Base-by-base conservation (phyloP, 768 basidiomycete genomes). In the Rickenella mellea region DNA sequence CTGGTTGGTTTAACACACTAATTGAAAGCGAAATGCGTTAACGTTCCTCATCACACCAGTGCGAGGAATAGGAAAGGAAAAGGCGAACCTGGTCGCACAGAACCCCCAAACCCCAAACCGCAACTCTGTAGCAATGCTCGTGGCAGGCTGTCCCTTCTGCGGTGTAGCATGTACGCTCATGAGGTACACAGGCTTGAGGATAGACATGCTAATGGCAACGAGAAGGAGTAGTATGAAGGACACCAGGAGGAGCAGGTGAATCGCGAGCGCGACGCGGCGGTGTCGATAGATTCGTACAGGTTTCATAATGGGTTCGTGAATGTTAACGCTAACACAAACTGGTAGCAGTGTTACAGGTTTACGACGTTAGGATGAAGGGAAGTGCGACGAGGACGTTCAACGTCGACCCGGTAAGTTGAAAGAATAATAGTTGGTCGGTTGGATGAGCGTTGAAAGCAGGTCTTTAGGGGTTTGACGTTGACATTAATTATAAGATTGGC, bases 71-170 rank as follows among this genome's bases (percentile, higher is more conserved):
- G 26, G 25, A 28, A 11, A 15, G n/a, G 6, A 25, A 27, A 14
- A 15, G 26, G 21, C 55, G 44, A 43, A 71, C 77, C 68, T 74
- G n/a, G 60, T 60, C 1, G 78, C 78, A 59, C 89, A 92, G 27
- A 80, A 68, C 1, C 89, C 89, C 82, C 87, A 90, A 5, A 89
- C 80, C 3, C 89, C 89, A 47, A 89, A 82, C 27, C 76, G 70
- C 8, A 88, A 59, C 49, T 69, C 64, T 3, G 77, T 80, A 22
- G 78, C 77, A 10, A 76, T 59, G 46, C 68, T 67, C 9, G 79
- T 76, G 26, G 54, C 49, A 2, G 69, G 67, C 38, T 62, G 56
- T 1, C 43, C 39, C 30, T 27, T 19, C 19, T 55, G 55, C 59
- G 32, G 70, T 58, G 44, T 59, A 50, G 60, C 64, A 2, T 60